Base-by-base conservation (phyloP, 768 basidiomycete species). In the Clitopilus passeckerianus region DNA sequence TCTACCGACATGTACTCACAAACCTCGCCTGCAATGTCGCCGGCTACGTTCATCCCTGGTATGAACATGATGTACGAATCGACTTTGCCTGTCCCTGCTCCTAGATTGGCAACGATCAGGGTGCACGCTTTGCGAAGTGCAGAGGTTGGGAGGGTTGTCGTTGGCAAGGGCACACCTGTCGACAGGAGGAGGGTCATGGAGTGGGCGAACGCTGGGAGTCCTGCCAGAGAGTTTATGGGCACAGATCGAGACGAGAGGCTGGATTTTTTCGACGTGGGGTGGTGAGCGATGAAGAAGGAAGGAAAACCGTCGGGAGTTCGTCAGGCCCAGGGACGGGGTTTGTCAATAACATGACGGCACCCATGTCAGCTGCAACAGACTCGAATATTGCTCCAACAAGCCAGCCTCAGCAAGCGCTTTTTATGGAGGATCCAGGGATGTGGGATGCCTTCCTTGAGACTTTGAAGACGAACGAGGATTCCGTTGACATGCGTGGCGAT, bases 161-260 rank as follows among this genome's bases (percentile, higher is more conserved):
- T 72, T n/a, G 72, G 74, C 23, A 58, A 67, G 27, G 73, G 74
- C 12, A 76, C 74, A 46, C 74, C 74, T n/a, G 66, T 71, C 0
- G 69, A 76, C 60, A 61, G 68, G 35, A 60, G 24, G 1, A 50
- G 74, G 37, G 67, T 64, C 52, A 65, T 58, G 54, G 58, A 65
- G 63, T 76, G 74, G 74, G 68, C 63, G 10, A 57, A 50, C 34
- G 67, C 64, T 43, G 53, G 59, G 63, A 37, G 61, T 43, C 27
- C n/a, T 50, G 60, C 14, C 46, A 18, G n/a, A 30, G n/a, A 22
- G 41, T n/a, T 27, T 15, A 12, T 33, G 44, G 54, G 27, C 54
- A 52, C 23, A 10, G 41, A 54, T 52, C 34, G 62, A 57, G 58
- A 20, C 58, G 57, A 33, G 34, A 53, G 37, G 61, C 5, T 50